A percentile compares a stretch with the other conserved stretches of the same genome.
These are phyloP conservation scores for Curvularia verruculosa DNA, from an alignment of 2,329 filamentous ascomycete species.

Conservation along the genomic window DNA sequence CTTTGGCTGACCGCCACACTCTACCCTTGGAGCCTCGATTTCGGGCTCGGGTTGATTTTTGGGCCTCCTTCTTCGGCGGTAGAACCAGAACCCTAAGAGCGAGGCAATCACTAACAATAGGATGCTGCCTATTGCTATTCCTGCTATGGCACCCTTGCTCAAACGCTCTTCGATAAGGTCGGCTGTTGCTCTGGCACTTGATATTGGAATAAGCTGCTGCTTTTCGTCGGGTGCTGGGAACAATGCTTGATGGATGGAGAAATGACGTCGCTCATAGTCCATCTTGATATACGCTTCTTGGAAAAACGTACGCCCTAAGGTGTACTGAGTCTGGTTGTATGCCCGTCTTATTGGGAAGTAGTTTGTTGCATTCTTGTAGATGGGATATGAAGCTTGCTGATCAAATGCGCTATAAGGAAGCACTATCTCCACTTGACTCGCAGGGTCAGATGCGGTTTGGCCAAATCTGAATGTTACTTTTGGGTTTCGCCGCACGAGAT, in stretches of 20 bases:
- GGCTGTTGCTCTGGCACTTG: not conserved
- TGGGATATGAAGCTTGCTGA: slow-evolving; percentile 55
- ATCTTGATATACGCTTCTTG: slow-evolving; percentile 64
- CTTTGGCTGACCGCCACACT: slow-evolving; percentile 6
- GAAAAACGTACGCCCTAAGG: slow-evolving; percentile 69
- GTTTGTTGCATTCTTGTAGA: slow-evolving; percentile 64
- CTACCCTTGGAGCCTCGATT: not conserved
- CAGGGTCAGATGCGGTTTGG: not conserved
- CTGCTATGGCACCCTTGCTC: not conserved
- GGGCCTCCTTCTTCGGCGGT: not conserved
- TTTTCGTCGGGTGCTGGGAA: not conserved
- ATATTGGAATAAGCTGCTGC: not conserved
- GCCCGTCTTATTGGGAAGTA: slow-evolving; percentile 69
- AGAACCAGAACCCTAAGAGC: not conserved
- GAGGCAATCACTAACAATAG: not conserved
- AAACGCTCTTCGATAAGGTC: too few relatives aligned
- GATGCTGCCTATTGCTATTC: not conserved
- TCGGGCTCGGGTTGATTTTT: not conserved
- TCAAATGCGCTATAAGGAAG: slow-evolving; percentile 56
- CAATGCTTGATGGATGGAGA: slow-evolving; percentile 26
- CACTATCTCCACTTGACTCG: not conserved
- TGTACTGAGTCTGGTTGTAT: slow-evolving; percentile 60
- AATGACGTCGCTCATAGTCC: slow-evolving; percentile 52
- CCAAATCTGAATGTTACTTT: not conserved
- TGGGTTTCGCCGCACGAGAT: slow-evolving; percentile 18